Percentiles rank a stretch among this genome's conserved stretches.
Evolutionary conservation across 2,329 filamentous ascomycete species (phyloP).

Genomic region (Trichoderma afroharzianum): DNA sequence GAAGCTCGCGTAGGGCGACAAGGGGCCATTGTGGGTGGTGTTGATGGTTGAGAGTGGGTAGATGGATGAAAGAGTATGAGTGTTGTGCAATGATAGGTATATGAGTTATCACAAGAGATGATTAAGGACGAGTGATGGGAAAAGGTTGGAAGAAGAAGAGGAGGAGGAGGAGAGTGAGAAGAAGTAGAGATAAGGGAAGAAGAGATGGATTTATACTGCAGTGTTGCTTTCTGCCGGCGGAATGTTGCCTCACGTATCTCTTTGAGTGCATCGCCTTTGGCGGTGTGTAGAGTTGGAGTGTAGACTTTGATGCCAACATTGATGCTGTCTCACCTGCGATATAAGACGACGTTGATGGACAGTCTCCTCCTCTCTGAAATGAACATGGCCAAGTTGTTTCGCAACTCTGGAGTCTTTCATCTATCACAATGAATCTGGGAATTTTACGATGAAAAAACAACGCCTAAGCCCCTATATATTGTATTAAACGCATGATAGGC

Average conservation of each 20-base stretch:
- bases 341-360: not conserved
- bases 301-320: not conserved
- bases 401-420: not conserved
- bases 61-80: not conserved
- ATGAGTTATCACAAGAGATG: not conserved
- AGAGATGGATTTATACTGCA: not conserved
- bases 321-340: not conserved
- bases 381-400: not conserved
- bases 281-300: not conserved
- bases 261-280: not conserved
- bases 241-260: accelerated
- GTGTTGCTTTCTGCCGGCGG: not conserved
- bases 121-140: accelerated
- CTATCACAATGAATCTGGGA: not conserved
- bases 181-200: not conserved
- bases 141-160: not conserved
- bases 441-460: not conserved
- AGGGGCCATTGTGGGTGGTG: not conserved
- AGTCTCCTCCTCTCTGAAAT: not conserved
- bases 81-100: not conserved
- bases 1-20: not conserved
- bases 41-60: not conserved
- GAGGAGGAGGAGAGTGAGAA: not conserved
- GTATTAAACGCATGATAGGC: no score
- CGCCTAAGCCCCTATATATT: not conserved